These are phyloP conservation scores for Trametes versicolor DNA, from an alignment of 1,284 basidiomycete genomes.

Conservation along the genomic window DNA sequence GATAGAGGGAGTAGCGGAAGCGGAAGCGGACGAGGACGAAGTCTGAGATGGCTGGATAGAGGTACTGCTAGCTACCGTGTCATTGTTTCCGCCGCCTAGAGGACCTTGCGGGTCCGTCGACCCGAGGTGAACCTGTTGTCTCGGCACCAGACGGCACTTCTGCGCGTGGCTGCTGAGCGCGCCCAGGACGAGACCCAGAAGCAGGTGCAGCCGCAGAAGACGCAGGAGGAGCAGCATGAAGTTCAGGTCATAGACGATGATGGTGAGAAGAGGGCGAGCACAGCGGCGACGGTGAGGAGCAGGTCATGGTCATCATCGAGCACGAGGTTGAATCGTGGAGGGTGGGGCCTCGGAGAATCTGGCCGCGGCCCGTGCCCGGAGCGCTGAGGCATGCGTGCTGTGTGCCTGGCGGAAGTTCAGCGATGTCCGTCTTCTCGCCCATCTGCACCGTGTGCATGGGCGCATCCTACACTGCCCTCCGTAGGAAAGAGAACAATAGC, in stretches of 20 bases:
- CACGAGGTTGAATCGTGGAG: conserved; percentile 12
- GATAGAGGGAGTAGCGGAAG: conserved; percentile 16
- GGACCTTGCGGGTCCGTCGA: conserved; percentile 21
- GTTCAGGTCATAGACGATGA: conserved; percentile 16
- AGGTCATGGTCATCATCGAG: neutral
- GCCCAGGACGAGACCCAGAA: conserved; percentile 10
- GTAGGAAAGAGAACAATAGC: no score
- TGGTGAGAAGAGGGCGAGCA: conserved; percentile 2
- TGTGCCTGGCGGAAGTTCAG: no score
- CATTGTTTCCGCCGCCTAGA: conserved; percentile 15
- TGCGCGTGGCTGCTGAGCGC: conserved; percentile 24
- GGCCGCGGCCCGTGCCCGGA: neutral
- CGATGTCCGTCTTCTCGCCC: no score
- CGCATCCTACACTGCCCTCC: no score
- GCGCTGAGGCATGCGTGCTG: no score
- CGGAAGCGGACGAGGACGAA: conserved; percentile 5
- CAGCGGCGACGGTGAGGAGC: neutral
- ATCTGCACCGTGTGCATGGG: no score
- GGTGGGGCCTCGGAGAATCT: conserved; percentile 1
- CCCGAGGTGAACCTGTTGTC: conserved; percentile 23
- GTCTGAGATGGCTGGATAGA: conserved; percentile 28
- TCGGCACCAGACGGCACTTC: conserved; percentile 39
- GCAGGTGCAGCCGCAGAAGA: conserved; percentile 12
- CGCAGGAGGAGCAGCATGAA: conserved; percentile 26
- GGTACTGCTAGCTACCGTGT: conserved; percentile 22